Conservation (phyloP, 1,139 yeast species). For the Nadsonia starkeyi-henricii region DNA sequence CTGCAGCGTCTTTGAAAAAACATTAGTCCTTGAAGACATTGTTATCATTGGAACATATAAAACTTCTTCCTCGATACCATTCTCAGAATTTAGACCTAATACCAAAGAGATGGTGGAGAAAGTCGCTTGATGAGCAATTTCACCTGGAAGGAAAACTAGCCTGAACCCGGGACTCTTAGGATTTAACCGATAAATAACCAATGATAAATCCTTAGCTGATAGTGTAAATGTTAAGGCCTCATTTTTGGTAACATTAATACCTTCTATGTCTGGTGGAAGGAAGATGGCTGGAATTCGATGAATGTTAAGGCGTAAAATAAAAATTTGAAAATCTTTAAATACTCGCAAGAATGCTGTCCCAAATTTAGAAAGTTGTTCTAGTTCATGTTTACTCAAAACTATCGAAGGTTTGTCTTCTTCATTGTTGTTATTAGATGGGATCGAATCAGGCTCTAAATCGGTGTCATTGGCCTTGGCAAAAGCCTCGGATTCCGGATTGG, state of each 20-base stretch:
- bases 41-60: conserved; percentile 28
- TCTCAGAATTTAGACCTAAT: conserved; percentile 19
- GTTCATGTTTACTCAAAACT: conserved; percentile 11
- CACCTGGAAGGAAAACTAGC: conserved; percentile 22
- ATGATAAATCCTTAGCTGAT: conserved; percentile 23
- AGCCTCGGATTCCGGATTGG: too few relatives aligned
- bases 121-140: conserved; percentile 29
- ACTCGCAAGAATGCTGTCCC: conserved; percentile 22
- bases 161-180: conserved; percentile 27
- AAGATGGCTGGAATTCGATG: conserved; percentile 13
- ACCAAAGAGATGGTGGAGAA: conserved; percentile 25
- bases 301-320: conserved; percentile 18
- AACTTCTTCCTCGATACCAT: conserved; percentile 21
- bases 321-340: conserved; percentile 24
- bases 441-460: too few relatives aligned
- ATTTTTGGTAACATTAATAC: conserved; percentile 3
- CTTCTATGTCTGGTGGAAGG: neutral
- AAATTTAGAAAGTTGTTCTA: conserved; percentile 14
- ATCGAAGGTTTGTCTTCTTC: conserved; percentile 4
- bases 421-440: neutral
- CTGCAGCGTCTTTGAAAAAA: conserved; percentile 23
- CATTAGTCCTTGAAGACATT: conserved; percentile 23
- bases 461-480: too few relatives aligned
- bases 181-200: conserved; percentile 27
- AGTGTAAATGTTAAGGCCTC: conserved; percentile 14